These are phyloP conservation scores for Aureoboletus auriporus DNA, from an alignment of 768 basidiomycete genomes.

Conservation along the genomic window DNA sequence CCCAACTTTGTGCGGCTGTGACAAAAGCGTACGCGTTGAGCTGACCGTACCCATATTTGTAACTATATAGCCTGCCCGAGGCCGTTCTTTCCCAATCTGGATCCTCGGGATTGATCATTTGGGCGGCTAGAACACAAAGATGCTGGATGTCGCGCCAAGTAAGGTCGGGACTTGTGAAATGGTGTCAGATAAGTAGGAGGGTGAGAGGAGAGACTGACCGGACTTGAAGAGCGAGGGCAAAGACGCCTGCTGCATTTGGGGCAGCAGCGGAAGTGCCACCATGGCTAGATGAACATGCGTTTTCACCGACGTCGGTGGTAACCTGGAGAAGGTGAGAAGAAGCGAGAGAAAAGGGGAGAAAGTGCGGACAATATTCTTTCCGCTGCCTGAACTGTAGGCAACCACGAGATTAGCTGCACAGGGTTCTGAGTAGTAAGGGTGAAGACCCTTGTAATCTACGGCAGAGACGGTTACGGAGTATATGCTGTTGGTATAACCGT, in stretches of 20 bases:
- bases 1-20: constrained; percentile 76
- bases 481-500: constrained; percentile 98
- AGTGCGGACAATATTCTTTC: constrained; percentile 81
- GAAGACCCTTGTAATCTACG: constrained; percentile 87
- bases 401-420: constrained; percentile 97
- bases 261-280: constrained; percentile 98
- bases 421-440: constrained; percentile 96
- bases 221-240: constrained; percentile 84
- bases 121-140: constrained; percentile 72
- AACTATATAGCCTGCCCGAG: constrained; percentile 49
- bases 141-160: constrained; percentile 97
- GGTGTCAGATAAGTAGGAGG: constrained; percentile 9
- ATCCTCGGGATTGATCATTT: constrained; percentile 80
- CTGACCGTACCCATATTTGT: constrained; percentile 95
- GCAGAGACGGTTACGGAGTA: constrained; percentile 97
- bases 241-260: constrained; percentile 91
- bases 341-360: not conserved
- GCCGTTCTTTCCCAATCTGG: constrained; percentile 91
- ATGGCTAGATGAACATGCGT: constrained; percentile 75
- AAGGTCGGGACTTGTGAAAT: constrained; percentile 70
- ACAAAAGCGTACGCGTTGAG: constrained; percentile 83
- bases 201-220: constrained; percentile 46
- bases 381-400: constrained; percentile 92
- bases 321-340: constrained; percentile 49
- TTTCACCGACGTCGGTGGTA: constrained; percentile 89